These are phyloP conservation scores for Candida odintsovae DNA, from an alignment of 805 yeast species.

Conservation along the genomic window DNA sequence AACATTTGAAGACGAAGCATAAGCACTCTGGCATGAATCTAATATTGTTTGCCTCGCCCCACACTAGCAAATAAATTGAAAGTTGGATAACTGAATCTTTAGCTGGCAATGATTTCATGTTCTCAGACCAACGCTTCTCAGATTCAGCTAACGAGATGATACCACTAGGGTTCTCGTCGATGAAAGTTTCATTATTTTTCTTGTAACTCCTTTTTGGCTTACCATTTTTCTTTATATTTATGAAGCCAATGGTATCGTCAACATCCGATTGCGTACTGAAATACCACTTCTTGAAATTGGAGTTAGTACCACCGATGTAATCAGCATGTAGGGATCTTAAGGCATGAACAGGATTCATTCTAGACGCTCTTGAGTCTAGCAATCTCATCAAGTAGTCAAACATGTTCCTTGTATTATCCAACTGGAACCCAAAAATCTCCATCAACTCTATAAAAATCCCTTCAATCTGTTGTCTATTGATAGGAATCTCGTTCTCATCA, in stretches of 20 bases:
- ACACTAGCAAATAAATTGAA: conserved; percentile 63
- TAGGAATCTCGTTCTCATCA: conserved; percentile 34
- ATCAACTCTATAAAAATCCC: conserved; percentile 46
- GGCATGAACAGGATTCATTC: conserved; percentile 53
- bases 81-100: conserved; percentile 57
- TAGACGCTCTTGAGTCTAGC: conserved; percentile 63
- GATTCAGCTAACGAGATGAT: conserved; percentile 33
- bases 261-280: conserved; percentile 68
- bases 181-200: conserved; percentile 2
- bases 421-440: conserved; percentile 61
- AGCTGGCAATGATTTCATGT: conserved; percentile 44
- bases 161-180: background rate
- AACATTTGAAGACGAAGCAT: conserved; percentile 79
- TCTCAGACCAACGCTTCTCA: conserved; percentile 44
- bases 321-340: conserved; percentile 62
- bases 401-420: conserved; percentile 59
- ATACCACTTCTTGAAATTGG: conserved; percentile 73
- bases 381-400: conserved; percentile 57
- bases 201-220: conserved; percentile 13
- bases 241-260: conserved; percentile 41
- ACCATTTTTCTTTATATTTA: conserved; percentile 24
- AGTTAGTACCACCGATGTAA: conserved; percentile 64
- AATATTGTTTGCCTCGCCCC: conserved; percentile 89
- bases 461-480: conserved; percentile 49
- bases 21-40: conserved; percentile 88